Percentiles rank a stretch among this genome's conserved stretches.
phyloP scores from a whole-genome alignment of 2,329 filamentous ascomycete genomes.

The Fusarium decemcellulare region DNA sequence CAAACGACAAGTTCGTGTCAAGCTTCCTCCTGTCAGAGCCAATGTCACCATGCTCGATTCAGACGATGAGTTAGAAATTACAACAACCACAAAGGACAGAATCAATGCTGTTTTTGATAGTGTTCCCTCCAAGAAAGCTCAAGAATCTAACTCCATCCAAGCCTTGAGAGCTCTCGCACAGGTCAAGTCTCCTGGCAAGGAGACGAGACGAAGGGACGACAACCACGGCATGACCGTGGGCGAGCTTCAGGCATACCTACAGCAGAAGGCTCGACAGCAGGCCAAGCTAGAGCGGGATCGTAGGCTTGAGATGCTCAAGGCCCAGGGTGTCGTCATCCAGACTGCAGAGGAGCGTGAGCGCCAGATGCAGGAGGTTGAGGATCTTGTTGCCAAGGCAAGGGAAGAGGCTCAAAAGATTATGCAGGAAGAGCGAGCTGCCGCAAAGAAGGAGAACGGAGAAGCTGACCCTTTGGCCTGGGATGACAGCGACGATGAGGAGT shows the following conservation, averaged over 20 bases:
- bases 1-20: slow-evolving; percentile 67
- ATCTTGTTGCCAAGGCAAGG: slow-evolving; percentile 88
- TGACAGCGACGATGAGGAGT: slow-evolving; percentile 69
- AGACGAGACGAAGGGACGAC: slow-evolving; percentile 58
- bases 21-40: slow-evolving; percentile 58
- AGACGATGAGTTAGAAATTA: slow-evolving; percentile 77
- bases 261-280: slow-evolving; percentile 83
- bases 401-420: slow-evolving; percentile 82
- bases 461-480: slow-evolving; percentile 69
- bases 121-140: slow-evolving; percentile 72
- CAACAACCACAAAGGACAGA: slow-evolving; percentile 63
- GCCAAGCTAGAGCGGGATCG: slow-evolving; percentile 83
- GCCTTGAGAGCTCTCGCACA: slow-evolving; percentile 82
- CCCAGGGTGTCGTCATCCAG: slow-evolving; percentile 85
- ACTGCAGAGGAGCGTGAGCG: slow-evolving; percentile 89
- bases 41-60: slow-evolving; percentile 60
- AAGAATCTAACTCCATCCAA: slow-evolving; percentile 75
- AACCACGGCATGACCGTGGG: slow-evolving; percentile 74
- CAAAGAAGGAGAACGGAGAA: slow-evolving; percentile 71
- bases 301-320: slow-evolving; percentile 81
- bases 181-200: slow-evolving; percentile 73
- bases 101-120: slow-evolving; percentile 79
- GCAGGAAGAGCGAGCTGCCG: slow-evolving; percentile 80
- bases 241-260: slow-evolving; percentile 78
- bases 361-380: slow-evolving; percentile 87